Base-by-base conservation (phyloP, 768 basidiomycete genomes). In the Arthromyces matolae region DNA sequence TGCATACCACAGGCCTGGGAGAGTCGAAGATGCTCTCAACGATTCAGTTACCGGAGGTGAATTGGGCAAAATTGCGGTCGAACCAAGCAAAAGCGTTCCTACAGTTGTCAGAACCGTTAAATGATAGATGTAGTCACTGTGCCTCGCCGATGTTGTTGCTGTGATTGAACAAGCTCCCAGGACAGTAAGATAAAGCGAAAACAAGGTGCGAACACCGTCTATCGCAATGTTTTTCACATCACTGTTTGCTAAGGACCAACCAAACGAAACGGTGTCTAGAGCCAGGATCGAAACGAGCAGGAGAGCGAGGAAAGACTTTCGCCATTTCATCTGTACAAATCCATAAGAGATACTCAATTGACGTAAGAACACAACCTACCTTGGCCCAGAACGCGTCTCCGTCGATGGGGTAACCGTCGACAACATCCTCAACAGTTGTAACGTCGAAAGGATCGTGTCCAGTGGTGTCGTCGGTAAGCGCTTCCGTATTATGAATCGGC, bases 381-480 rank as follows among this genome's bases (percentile, higher is more conserved):
- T 69, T 66, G n/a, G 57, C 54, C 83, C 82, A 84, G 63, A 89
- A 89, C 3, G 48, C 64, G 3, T 69, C 71, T 42, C 77, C 83
- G 19, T 86, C 65, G 32, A 88, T 69, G 7, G 87, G 83, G 43
- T 76, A 76, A 3, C 86, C 86, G 51, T 88, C 83, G 10, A 82
- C 50, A 28, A 78, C 54, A 55, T 92, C 89, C 60, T 85, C 83
- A 8, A 81, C 78, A n/a, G 61, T 80, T 16, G 80, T 77, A n/a
- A 92, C 82, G 60, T 81, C 78, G 59, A 86, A 88, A 9, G 84
- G 80, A 57, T 88, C 86, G 10, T 62, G 62, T 25, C 62, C 59
- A 50, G 33, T 56, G 14, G 58, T 58, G 13, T 64, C 63, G 24
- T 39, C 37, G 23, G 13, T 25, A 6, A 35, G 14, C 5, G 19